Base-by-base conservation (phyloP, 495 filamentous ascomycete species). In the Penicillium argentinense region DNA sequence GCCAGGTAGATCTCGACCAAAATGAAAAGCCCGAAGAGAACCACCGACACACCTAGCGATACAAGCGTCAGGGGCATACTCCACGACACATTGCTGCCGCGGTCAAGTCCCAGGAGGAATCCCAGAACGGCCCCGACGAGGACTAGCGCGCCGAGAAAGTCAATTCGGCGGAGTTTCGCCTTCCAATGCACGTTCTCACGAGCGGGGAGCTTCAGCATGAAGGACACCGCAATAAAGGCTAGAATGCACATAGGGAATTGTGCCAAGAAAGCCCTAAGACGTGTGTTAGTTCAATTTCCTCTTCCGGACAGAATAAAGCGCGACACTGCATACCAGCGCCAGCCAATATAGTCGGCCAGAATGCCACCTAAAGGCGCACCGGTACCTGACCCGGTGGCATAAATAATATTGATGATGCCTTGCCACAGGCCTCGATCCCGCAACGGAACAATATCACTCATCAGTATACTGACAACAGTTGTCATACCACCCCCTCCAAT, bases 401-500 rank as follows among this genome's bases (percentile, higher is more conserved):
- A 92, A 34, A 93, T 76, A 59, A 93, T 82, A 56, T 93, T 95
- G 54, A 92, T 73, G 36, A 91, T 79, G 14, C 89, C 88, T 62
- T 95, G 89, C 80, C 85, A 95, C 9, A 85, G 73, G 4, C 87
- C 89, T 50, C 89, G 65, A 41, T 91, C 82, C n/a, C 86, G 74
- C 39, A 95, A 71, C 7, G 87, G 75, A 3, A 95, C 77, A 13
- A 91, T 75, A 61, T 96, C 90, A 40, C 80, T 86, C 47, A 95
- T 64, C 23, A 96, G 64, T 39, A 96, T 92, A 43, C 69, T 81
- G 32, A 86, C 86, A 39, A 93, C 81, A 4, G 85, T 85, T 3
- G 84, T 89, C 88, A 95, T 92, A 16, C 89, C 90, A 19, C 87
- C 89, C 16, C 88, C 90, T 9, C 89, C 89, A 48, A 91, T 81